A percentile compares a stretch with the other conserved stretches of the same genome.
phyloP scores from a whole-genome alignment of 768 basidiomycete genomes.

The Tephrocybe sp. region DNA sequence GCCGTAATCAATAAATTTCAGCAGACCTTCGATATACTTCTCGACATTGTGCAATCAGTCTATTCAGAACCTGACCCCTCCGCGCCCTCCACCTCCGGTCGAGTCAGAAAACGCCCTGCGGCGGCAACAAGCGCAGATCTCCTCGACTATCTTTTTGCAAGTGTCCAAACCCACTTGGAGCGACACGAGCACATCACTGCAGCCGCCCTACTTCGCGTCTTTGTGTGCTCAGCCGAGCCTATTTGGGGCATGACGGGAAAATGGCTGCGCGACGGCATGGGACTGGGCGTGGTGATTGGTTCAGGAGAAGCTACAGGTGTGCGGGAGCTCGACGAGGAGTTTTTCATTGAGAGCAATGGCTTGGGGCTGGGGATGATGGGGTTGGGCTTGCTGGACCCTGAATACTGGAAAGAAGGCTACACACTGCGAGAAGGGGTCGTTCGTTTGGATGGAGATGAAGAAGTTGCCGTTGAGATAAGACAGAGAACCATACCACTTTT shows the following conservation, averaged over 20 bases:
- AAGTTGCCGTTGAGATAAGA: conserved; percentile 13
- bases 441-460: conserved; percentile 21
- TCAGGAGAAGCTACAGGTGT: conserved; percentile 24
- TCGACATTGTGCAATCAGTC: conserved; percentile 44
- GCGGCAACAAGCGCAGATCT: conserved; percentile 56
- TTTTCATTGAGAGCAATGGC: conserved; percentile 77
- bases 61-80: conserved; percentile 24
- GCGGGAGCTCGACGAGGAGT: conserved; percentile 65
- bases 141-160: conserved; percentile 61
- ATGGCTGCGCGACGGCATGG: conserved; percentile 79
- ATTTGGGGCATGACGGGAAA: conserved; percentile 70
- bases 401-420: conserved; percentile 82
- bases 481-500: conserved; percentile 55
- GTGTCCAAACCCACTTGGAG: conserved; percentile 57
- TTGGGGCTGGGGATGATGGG: conserved; percentile 50
- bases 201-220: conserved; percentile 59
- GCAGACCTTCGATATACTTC: conserved; percentile 55
- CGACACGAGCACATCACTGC: conserved; percentile 57
- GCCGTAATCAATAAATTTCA: conserved; percentile 56
- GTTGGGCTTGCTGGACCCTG: conserved; percentile 59
- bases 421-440: conserved; percentile 45
- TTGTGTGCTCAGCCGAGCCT: conserved; percentile 64
- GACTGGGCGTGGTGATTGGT: conserved; percentile 38
- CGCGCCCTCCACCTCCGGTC: conserved; percentile 15
- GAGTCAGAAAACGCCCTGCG: conserved; percentile 34